Evolutionary conservation across 805 yeast species (phyloP), one percentile per base, ranked within the genome.

Genomic region (Debaryomyces castellii): DNA sequence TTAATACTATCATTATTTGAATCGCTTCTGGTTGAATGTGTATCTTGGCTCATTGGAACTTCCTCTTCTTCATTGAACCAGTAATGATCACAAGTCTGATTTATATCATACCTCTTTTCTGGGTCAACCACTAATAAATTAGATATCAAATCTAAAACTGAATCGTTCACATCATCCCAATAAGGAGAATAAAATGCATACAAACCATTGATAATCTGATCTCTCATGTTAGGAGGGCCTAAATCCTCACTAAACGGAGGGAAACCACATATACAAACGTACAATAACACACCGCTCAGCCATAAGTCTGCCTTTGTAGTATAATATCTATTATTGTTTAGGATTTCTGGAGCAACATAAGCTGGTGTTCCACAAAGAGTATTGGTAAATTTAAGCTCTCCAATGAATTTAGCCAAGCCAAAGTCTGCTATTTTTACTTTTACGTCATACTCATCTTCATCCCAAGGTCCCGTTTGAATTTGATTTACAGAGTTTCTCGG

Each of bases 311-410:
- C 89, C 37, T 85, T 80, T 28, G 85, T 83, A 27, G 87, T 76
- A 54, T 87, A 87, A 52, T 75, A 72, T 25, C 84, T 62, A 9
- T 76, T 72, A 62, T 82, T 81, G 12, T 62, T 71, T 23, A 80
- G 55, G 5, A 87, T 85, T 57, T 87, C 95, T 0, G 95, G 95
- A 0, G 94, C 94, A 16, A 87, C 94, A 58, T 87, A 87, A 0
- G 92, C 89, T 0, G 95, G 95, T 0, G 95, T 87, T 1, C 95
- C 95, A 66, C 95, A 87, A 34, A 87, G 63, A 0, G 95, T 87
- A 53, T 82, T 82, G 8, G 95, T 85, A 58, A 85, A 85, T 49
- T 82, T 79, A 51, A 81, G 66, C 53, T 85, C 89, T 5, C 92
- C 92, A 37, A 87, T 77, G 51, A 79, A 78, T 59, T 80, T 80